These are phyloP conservation scores for Candida ficus DNA, from an alignment of 805 yeast species.

Conservation along the genomic window DNA sequence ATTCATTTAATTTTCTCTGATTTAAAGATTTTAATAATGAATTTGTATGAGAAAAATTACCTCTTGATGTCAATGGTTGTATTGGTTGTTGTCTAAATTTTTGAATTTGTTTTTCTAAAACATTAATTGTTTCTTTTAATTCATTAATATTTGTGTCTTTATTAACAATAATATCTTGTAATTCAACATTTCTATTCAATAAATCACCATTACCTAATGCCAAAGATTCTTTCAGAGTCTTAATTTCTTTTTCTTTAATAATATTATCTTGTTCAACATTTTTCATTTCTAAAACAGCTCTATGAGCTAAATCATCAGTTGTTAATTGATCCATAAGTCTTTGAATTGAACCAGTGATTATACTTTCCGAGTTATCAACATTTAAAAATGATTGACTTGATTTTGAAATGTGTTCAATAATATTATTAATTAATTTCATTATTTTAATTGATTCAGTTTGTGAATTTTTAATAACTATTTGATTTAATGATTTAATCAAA, in stretches of 20 bases:
- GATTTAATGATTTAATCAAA: conserved; percentile 48
- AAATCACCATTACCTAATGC: conserved; percentile 11
- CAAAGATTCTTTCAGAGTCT: conserved; percentile 11
- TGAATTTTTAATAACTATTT: conserved; percentile 42
- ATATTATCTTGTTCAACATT: conserved; percentile 36
- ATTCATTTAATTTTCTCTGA: conserved; percentile 2
- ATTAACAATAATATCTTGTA: conserved; percentile 52
- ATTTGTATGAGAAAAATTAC: conserved; percentile 1
- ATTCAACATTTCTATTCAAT: conserved; percentile 49
- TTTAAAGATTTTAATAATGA: conserved; percentile 4
- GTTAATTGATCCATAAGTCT: conserved; percentile 55
- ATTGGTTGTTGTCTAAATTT: neutral
- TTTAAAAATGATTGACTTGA: conserved; percentile 35
- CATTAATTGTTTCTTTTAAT: conserved; percentile 51
- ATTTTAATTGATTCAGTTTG: conserved; percentile 40
- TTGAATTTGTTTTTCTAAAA: conserved; percentile 38
- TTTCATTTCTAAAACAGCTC: conserved; percentile 50
- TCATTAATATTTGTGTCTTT: conserved; percentile 55
- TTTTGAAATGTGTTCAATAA: conserved; percentile 33
- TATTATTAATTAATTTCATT: conserved; percentile 48
- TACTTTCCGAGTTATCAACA: conserved; percentile 31
- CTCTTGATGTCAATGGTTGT: neutral
- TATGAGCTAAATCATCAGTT: conserved; percentile 71
- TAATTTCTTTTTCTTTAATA: conserved; percentile 29
- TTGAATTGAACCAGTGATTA: conserved; percentile 63